phyloP scores from a whole-genome alignment of 2,329 filamentous ascomycete genomes.

The Penicillium palitans region DNA sequence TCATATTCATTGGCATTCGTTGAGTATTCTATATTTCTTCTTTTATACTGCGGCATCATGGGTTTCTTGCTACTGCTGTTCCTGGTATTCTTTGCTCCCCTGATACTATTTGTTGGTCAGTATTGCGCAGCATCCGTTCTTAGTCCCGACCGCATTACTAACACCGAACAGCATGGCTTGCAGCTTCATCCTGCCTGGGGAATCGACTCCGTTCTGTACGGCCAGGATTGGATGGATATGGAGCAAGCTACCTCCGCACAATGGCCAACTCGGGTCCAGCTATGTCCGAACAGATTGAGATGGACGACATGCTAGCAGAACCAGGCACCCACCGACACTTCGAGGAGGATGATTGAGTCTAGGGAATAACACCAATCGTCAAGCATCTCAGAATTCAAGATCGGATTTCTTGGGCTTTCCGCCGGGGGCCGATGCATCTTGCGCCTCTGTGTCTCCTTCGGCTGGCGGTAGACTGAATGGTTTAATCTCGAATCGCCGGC shows the following conservation, averaged over 20 bases:
- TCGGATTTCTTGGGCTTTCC: constrained; percentile 63
- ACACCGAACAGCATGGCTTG: constrained; percentile 49
- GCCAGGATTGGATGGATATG: constrained; percentile 51
- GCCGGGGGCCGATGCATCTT: constrained; percentile 48
- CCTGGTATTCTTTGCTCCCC: constrained; percentile 40
- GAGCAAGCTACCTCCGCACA: constrained; percentile 56
- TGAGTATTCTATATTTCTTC: constrained; percentile 6
- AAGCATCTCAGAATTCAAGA: constrained; percentile 62
- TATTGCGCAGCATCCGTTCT: constrained; percentile 4
- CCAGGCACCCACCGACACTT: constrained; percentile 29
- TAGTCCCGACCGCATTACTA: constrained; percentile 15
- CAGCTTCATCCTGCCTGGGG: constrained; percentile 57
- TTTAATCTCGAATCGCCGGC: constrained; percentile 78
- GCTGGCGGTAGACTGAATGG: constrained; percentile 87
- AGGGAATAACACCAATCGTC: neutral
- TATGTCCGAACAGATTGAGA: constrained; percentile 63
- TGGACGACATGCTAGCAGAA: constrained; percentile 60
- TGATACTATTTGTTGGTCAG: constrained; percentile 40
- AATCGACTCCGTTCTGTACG: constrained; percentile 52
- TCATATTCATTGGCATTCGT: constrained; percentile 9
- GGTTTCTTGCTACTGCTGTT: constrained; percentile 38
- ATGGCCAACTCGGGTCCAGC: constrained; percentile 56
- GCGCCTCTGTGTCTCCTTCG: constrained; percentile 69
- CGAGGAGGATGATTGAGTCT: constrained; percentile 35
- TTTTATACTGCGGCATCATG: constrained; percentile 25